A percentile compares a stretch with the other conserved stretches of the same genome.
Evolutionary conservation across 116 monocot genomes (phyloP).

Genomic region (Dioscorea cayenensis): DNA sequence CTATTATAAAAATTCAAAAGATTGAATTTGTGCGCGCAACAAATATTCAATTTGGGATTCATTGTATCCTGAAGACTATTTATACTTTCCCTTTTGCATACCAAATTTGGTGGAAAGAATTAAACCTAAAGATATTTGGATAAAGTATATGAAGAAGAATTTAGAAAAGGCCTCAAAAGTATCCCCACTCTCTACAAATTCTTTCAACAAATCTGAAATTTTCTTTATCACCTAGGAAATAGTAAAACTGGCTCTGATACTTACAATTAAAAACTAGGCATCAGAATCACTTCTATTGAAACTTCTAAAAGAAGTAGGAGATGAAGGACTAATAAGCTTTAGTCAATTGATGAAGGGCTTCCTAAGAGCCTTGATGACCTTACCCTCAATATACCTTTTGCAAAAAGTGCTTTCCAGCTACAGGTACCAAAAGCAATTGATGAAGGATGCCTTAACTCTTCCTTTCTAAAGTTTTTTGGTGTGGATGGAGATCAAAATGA

Average conservation of each 20-base stretch:
- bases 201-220: conserved; percentile 61
- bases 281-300: conserved; percentile 50
- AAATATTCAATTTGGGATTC: no score
- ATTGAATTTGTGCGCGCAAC: no score
- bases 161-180: conserved; percentile 41
- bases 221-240: conserved; percentile 92
- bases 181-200: conserved; percentile 74
- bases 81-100: no score
- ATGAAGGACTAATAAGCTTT: conserved; percentile 81
- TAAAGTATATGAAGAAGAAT: no score
- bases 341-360: conserved; percentile 87
- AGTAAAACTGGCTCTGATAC: conserved; percentile 68
- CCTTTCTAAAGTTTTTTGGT: conserved; percentile 30
- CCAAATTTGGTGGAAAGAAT: no score
- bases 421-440: conserved; percentile 51
- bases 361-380: conserved; percentile 76
- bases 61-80: no score
- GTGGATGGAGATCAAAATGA: conserved; percentile 21
- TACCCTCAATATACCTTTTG: conserved; percentile 83
- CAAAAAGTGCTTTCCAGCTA: conserved; percentile 44
- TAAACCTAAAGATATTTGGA: no score
- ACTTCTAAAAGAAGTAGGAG: conserved; percentile 76
- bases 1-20: no score
- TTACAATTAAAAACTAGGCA: conserved; percentile 60
- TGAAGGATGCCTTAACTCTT: conserved; percentile 80